A percentile compares a stretch with the other conserved stretches of the same genome.
Conservation (phyloP, 441 rosid species). For the Populus trichocarpa region DNA sequence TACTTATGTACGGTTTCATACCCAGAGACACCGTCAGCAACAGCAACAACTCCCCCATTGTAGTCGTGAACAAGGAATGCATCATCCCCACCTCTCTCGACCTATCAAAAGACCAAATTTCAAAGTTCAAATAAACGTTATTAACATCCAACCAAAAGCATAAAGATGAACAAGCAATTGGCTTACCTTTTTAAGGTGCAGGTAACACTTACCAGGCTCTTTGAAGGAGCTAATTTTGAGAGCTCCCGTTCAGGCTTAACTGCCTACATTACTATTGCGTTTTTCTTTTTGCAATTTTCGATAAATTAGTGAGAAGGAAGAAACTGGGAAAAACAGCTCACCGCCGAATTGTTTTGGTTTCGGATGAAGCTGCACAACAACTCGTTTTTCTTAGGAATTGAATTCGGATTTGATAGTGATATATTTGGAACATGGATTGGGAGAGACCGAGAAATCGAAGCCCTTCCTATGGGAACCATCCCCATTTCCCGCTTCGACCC, state of each 20-base stretch:
- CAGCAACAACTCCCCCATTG: slow-evolving; percentile 80
- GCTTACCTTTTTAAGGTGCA: slow-evolving; percentile 78
- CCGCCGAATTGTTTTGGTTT: slow-evolving; percentile 43
- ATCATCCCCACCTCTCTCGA: slow-evolving; percentile 91
- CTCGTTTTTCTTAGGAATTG: slow-evolving; percentile 23
- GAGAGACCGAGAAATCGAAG: slow-evolving; percentile 21
- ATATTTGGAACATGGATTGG: slow-evolving; percentile 15
- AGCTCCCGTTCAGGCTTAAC: not conserved
- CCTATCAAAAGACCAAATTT: slow-evolving; percentile 34
- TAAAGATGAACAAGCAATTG: not conserved
- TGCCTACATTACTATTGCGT: not conserved
- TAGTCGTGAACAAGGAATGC: slow-evolving; percentile 70
- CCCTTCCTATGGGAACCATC: slow-evolving; percentile 41
- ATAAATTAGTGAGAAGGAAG: not conserved
- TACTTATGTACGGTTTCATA: slow-evolving; percentile 11
- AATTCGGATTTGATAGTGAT: not conserved
- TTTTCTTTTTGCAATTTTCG: too few relatives aligned
- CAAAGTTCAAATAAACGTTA: not conserved
- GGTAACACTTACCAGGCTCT: slow-evolving; percentile 17
- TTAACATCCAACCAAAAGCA: not conserved
- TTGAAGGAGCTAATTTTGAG: too few relatives aligned
- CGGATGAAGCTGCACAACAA: slow-evolving; percentile 40
- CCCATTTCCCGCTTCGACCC: slow-evolving; percentile 44
- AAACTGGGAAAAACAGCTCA: slow-evolving; percentile 14
- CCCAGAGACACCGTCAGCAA: slow-evolving; percentile 98